Evolutionary conservation across 306 rosid genomes (phyloP), one percentile per base, ranked within the genome.

Genomic region (Cicer chorassanicum): DNA sequence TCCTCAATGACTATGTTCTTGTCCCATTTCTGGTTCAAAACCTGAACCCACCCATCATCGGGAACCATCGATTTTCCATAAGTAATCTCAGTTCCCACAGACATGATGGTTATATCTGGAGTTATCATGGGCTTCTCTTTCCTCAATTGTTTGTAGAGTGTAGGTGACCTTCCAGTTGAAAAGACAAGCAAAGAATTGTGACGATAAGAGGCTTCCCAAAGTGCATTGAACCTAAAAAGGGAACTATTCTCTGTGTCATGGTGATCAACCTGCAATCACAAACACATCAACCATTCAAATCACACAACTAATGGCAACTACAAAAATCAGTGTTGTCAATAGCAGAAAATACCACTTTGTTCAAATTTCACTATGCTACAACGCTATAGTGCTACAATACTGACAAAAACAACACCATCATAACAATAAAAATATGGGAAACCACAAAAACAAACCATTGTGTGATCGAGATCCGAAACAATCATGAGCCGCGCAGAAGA

Each of bases 11-110:
- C 96, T 43, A 89, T 81, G 54, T 81, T 56, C 86, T 70, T 87
- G 82, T 94, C 84, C 99, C 99, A 94, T 75, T 92, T 92, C 56
- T 89, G 76, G 77, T 89, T 92, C 76, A 94, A 75, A 82, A 72
- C n/a, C 80, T 90, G 88, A 80, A 84, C 88, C 99, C 99, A 94
- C 18, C 97, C 97, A 40, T 86, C 86, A 81, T 94, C 99, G 0
- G 96, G 96, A 48, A 86, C 87, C 99, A 95, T 89, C 3, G 82
- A 50, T 53, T 74, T 87, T 7, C 98, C 96, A 74, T 92, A 95
- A 42, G 98, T 92, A 80, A 95, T 95, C 93, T 95, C 99, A 43
- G 99, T 95, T 64, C 99, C 99, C 51, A 95, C 99, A 41, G 99
- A 95, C 97, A 87, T 90, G 68, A 92, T 90, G 36, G 97, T 81